phyloP scores from a whole-genome alignment of 345 rosid genomes.

The Syzygium oleosum region DNA sequence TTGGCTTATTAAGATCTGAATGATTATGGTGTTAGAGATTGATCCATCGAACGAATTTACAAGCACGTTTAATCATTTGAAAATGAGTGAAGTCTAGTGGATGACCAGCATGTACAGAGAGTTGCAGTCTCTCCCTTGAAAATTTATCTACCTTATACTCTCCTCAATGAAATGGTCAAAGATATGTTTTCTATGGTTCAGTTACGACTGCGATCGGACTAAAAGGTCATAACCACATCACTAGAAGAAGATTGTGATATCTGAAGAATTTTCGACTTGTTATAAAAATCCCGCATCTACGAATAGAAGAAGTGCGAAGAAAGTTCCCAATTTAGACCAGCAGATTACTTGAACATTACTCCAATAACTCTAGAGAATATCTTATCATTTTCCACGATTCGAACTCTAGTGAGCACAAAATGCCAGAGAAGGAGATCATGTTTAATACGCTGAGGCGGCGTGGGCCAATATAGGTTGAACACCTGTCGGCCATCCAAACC shows the following conservation, averaged over 20 bases:
- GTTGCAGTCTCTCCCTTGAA: background rate
- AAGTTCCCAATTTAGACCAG: background rate
- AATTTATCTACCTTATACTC: background rate
- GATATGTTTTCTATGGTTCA: background rate
- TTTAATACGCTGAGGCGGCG: background rate
- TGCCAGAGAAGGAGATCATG: background rate
- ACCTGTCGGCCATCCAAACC: background rate
- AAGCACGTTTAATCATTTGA: background rate
- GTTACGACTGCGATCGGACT: background rate
- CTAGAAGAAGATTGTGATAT: background rate
- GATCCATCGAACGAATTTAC: background rate
- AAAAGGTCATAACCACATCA: background rate
- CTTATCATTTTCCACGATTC: background rate
- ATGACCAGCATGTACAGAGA: background rate
- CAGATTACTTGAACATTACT: background rate
- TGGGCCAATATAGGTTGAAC: background rate
- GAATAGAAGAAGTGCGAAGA: background rate
- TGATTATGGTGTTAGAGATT: background rate
- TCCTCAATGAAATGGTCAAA: background rate
- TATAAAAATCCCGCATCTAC: background rate
- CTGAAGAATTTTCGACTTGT: background rate
- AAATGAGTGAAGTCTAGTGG: background rate
- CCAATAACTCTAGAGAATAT: background rate
- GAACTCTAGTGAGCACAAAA: background rate
- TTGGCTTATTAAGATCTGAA: background rate